Percentiles rank a stretch among this genome's conserved stretches.
phyloP scores from a whole-genome alignment of 106 monocot species.

The Xerophyta viscosa region DNA sequence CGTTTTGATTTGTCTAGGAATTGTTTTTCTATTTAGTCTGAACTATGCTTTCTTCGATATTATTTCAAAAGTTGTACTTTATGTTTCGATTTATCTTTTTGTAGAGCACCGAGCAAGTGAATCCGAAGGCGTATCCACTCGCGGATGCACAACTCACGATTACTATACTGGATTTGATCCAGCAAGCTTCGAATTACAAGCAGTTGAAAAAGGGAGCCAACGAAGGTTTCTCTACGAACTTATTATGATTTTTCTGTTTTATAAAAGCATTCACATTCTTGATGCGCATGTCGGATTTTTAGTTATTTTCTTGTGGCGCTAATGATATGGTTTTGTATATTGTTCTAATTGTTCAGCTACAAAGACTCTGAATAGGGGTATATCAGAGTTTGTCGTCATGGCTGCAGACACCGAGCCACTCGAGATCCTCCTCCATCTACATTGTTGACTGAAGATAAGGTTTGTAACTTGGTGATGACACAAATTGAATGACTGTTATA shows the following conservation, averaged over 20 bases:
- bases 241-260: background rate
- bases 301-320: too few species aligned
- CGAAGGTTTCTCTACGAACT: constrained; percentile 36
- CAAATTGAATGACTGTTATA: background rate
- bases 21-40: too few species aligned
- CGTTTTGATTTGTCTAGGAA: too few species aligned
- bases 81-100: too few species aligned
- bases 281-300: background rate
- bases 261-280: background rate
- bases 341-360: constrained; percentile 15
- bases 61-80: too few species aligned
- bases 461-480: background rate
- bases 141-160: constrained; percentile 84
- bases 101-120: constrained; percentile 60
- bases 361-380: constrained; percentile 47
- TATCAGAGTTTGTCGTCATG: constrained; percentile 56
- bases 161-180: constrained; percentile 76
- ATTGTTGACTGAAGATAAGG: constrained; percentile 49
- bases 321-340: background rate
- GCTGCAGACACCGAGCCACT: constrained; percentile 52
- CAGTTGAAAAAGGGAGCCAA: constrained; percentile 95
- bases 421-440: constrained; percentile 49
- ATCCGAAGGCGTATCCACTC: constrained; percentile 90
- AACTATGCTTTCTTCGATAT: too few species aligned
- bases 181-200: constrained; percentile 87